phyloP scores from a whole-genome alignment of 805 yeast genomes.

The Metschnikowia drakensbergensis region DNA sequence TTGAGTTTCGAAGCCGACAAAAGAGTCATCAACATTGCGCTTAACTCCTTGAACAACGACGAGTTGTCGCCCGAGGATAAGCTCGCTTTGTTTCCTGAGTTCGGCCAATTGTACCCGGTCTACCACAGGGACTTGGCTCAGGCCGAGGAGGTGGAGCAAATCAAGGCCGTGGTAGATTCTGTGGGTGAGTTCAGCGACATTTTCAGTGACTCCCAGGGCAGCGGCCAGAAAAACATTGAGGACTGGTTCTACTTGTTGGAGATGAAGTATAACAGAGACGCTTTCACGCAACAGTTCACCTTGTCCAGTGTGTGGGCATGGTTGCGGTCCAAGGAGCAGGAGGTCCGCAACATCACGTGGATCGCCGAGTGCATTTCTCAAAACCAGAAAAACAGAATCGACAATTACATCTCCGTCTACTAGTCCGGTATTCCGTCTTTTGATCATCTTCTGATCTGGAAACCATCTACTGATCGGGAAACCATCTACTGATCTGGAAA shows the following conservation, averaged over 20 bases:
- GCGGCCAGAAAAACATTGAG: constrained; percentile 62
- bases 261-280: constrained; percentile 87
- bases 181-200: constrained; percentile 64
- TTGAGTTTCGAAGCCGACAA: constrained; percentile 93
- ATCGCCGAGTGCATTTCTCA: constrained; percentile 99
- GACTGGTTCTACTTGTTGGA: constrained; percentile 92
- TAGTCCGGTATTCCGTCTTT: constrained; percentile 20
- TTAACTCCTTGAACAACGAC: constrained; percentile 79
- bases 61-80: constrained; percentile 76
- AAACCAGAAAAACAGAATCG: constrained; percentile 91
- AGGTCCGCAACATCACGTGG: constrained; percentile 97
- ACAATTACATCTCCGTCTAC: constrained; percentile 84
- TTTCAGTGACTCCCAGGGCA: constrained; percentile 39
- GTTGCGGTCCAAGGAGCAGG: constrained; percentile 95
- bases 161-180: constrained; percentile 58
- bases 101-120: constrained; percentile 76
- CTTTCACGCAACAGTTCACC: constrained; percentile 95
- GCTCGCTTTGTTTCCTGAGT: constrained; percentile 65
- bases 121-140: constrained; percentile 63
- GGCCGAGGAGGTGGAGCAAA: constrained; percentile 83
- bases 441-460: too few species aligned
- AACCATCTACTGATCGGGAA: too few species aligned
- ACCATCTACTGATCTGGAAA: too few species aligned
- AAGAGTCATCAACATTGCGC: constrained; percentile 84
- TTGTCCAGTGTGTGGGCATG: constrained; percentile 92